phyloP scores from a whole-genome alignment of 768 basidiomycete species.

The Mycena polygramma region DNA sequence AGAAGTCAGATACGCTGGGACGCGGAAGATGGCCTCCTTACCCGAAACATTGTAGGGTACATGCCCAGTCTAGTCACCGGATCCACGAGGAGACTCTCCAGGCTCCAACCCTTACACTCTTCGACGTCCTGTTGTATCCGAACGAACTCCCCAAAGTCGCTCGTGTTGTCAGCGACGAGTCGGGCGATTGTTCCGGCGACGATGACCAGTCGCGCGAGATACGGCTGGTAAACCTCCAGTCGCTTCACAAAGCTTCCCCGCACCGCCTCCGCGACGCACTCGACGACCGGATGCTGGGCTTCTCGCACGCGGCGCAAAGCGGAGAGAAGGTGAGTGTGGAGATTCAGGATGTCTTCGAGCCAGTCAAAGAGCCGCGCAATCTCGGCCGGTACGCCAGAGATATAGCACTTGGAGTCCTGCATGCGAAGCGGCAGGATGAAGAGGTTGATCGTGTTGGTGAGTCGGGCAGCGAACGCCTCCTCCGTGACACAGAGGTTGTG shows the following conservation, averaged over 20 bases:
- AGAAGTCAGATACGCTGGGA: constrained; percentile 1
- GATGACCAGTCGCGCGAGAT: constrained; percentile 78
- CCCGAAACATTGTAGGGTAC: constrained; percentile 82
- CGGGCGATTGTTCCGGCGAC: constrained; percentile 66
- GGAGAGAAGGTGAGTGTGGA: constrained; percentile 76
- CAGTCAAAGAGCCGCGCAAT: constrained; percentile 86
- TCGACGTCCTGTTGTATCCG: constrained; percentile 69
- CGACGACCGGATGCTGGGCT: constrained; percentile 58
- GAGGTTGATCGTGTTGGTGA: constrained; percentile 74
- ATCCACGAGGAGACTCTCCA: constrained; percentile 79
- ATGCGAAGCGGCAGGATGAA: constrained; percentile 86
- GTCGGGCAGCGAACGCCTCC: constrained; percentile 72
- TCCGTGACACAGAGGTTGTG: constrained; percentile 80
- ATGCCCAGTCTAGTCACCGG: constrained; percentile 79
- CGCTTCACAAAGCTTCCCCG: constrained; percentile 67
- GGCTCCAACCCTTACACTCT: constrained; percentile 71
- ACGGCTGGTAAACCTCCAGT: constrained; percentile 90
- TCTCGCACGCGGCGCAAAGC: constrained; percentile 59
- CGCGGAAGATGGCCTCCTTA: constrained; percentile 52
- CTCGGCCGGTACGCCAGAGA: constrained; percentile 80
- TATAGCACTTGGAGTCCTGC: constrained; percentile 80
- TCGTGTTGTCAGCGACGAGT: constrained; percentile 62
- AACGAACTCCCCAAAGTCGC: constrained; percentile 90
- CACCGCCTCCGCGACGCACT: constrained; percentile 70
- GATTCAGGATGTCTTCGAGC: constrained; percentile 87